Evolutionary conservation across 768 basidiomycete species (phyloP), one percentile per base, ranked within the genome.

Genomic region (Chalciporus sphaerocephalus): DNA sequence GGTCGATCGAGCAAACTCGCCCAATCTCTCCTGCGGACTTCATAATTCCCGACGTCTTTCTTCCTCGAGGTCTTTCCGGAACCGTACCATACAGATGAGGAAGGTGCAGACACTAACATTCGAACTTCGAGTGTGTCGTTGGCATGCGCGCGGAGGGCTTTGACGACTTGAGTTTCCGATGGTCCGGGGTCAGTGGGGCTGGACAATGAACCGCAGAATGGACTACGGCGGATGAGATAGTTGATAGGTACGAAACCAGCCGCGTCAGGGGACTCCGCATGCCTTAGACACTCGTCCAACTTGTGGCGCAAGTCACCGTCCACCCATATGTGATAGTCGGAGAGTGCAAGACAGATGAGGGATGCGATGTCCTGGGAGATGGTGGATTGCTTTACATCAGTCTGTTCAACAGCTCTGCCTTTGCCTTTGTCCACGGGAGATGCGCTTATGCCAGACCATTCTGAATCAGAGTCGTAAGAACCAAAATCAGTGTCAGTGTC

Each of bases 271-370:
- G 47, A 28, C 0, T 21, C 28, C 8, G 46, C 56, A 16, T 48
- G 42, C 9, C 9, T 46, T 49, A 57, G 25, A 59, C 54, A 47
- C 21, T 58, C 48, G 28, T 79, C 78, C 12, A 83, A 64, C 23
- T 66, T 72, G 41, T 72, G 62, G 20, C 78, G 67, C 9, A 87
- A 57, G 40, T 81, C 79, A 0, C 74, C 63, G 54, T 87, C 76
- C 3, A 63, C 57, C 87, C 85, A 91, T 8, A 89, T 59, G 7
- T 74, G 71, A 61, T 87, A 78, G 56, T 87, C 78, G 5, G 87
- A 85, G n/a, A 92, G 65, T 0, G 86, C 74, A 4, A 90, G 74
- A 2, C 57, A 66, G 17, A 83, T 52, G 25, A 87, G 67, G 9
- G 62, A 60, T 3, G 73, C 73, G 38, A 75, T 71, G 50, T 83